A percentile compares a stretch with the other conserved stretches of the same genome.
phyloP scores from a whole-genome alignment of 2,329 filamentous ascomycete genomes.

The Ceratocystis ficicola region DNA sequence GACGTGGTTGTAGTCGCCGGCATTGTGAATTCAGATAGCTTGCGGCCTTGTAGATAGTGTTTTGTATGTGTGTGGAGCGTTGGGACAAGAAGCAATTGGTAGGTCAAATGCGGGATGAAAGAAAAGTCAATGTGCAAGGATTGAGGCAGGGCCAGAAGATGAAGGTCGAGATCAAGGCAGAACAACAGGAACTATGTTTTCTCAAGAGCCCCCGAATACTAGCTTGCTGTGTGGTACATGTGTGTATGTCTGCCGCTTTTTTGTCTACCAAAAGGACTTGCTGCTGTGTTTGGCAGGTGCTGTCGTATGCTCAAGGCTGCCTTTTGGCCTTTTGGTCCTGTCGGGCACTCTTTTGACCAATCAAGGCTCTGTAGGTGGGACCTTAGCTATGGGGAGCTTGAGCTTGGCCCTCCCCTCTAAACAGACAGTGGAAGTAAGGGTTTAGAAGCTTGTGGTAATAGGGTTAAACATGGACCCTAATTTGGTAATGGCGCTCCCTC shows the following conservation, averaged over 20 bases:
- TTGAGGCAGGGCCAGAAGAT: background rate
- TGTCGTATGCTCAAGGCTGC: constrained; percentile 26
- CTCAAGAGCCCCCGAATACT: too few species aligned
- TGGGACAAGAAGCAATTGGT: too few species aligned
- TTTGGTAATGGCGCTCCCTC: background rate
- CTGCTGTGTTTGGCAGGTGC: constrained; percentile 24
- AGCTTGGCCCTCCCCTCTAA: background rate
- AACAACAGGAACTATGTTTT: background rate
- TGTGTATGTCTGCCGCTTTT: background rate
- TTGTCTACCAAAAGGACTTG: background rate
- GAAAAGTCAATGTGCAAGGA: background rate
- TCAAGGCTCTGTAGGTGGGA: constrained; percentile 14
- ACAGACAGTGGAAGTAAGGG: background rate
- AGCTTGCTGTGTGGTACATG: background rate
- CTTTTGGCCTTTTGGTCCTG: constrained; percentile 24
- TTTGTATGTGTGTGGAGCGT: too few species aligned
- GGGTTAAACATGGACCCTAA: background rate
- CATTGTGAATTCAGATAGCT: constrained; percentile 45
- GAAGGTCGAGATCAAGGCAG: background rate
- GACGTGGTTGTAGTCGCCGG: constrained; percentile 70
- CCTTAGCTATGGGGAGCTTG: constrained; percentile 11
- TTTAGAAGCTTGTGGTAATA: background rate
- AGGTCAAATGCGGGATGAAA: background rate
- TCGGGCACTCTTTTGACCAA: constrained; percentile 21
- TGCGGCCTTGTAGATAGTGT: background rate